A percentile compares a stretch with the other conserved stretches of the same genome.
phyloP scores from a whole-genome alignment of 495 filamentous ascomycete species.

The Corynascus novoguineensis region DNA sequence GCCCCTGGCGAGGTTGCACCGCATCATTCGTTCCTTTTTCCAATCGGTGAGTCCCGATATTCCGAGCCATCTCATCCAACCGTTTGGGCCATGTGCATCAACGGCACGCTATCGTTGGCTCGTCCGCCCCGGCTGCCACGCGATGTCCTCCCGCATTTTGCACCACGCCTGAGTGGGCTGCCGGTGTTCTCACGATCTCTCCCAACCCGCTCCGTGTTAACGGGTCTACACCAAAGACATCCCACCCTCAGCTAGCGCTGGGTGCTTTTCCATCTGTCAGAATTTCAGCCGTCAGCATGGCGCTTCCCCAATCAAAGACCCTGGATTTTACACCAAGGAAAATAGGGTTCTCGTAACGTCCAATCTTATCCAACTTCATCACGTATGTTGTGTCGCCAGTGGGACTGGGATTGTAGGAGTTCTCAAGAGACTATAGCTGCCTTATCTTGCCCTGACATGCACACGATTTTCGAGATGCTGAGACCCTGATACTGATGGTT shows the following conservation, averaged over 20 bases:
- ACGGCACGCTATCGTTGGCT: slow-evolving; percentile 37
- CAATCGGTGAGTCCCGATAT: slow-evolving; percentile 44
- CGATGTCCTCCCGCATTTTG: slow-evolving; percentile 22
- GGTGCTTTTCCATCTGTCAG: slow-evolving; percentile 19
- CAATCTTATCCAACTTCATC: background rate
- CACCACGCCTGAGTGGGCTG: slow-evolving; percentile 23
- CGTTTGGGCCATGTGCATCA: slow-evolving; percentile 42
- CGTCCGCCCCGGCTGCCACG: slow-evolving; percentile 15
- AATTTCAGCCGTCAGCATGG: slow-evolving; percentile 4
- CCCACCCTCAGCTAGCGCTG: slow-evolving; percentile 15
- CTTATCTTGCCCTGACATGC: background rate
- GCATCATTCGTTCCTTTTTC: slow-evolving; percentile 43
- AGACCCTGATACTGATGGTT: slow-evolving; percentile 7
- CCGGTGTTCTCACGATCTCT: background rate
- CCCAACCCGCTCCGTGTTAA: background rate
- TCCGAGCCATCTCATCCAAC: slow-evolving; percentile 37
- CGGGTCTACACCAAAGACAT: background rate
- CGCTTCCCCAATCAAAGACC: background rate
- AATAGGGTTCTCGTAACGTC: slow-evolving; percentile 11
- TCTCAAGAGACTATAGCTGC: background rate
- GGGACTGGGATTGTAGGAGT: background rate
- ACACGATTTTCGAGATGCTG: background rate
- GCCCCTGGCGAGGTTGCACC: slow-evolving; percentile 38
- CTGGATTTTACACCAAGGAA: background rate
- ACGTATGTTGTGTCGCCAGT: background rate